A percentile compares a stretch with the other conserved stretches of the same genome.
These are phyloP conservation scores for Coemansia brasiliensis DNA, from an alignment of 192 early-diverging fungal genomes.

Conservation along the genomic window DNA sequence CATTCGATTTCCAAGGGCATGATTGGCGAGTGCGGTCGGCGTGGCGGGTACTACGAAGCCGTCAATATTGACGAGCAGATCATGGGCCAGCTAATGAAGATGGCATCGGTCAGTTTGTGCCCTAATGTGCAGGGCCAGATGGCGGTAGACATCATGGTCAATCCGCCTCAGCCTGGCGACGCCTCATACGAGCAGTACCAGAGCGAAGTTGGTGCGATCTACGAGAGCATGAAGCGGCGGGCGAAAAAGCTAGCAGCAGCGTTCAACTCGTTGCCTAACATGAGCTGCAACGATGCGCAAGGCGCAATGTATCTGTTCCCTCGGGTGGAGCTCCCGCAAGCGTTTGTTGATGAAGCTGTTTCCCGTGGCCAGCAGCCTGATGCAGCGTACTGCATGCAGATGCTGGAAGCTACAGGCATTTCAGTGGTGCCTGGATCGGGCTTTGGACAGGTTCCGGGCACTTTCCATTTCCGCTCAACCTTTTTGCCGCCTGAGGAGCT, in stretches of 20 bases:
- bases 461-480: slow-evolving; percentile 94
- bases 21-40: slow-evolving; percentile 96
- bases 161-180: slow-evolving; percentile 82
- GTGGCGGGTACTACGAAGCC: slow-evolving; percentile 98
- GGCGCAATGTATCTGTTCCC: slow-evolving; percentile 99
- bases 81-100: slow-evolving; percentile 88
- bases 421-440: slow-evolving; percentile 94
- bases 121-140: slow-evolving; percentile 95
- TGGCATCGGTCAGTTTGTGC: slow-evolving; percentile 89
- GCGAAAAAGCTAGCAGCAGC: slow-evolving; percentile 70
- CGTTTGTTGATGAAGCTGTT: slow-evolving; percentile 77
- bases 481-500: slow-evolving; percentile 93
- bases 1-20: slow-evolving; percentile 97
- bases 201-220: slow-evolving; percentile 72
- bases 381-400: slow-evolving; percentile 84
- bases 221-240: slow-evolving; percentile 76
- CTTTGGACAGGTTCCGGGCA: slow-evolving; percentile 86
- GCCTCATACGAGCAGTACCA: slow-evolving; percentile 73
- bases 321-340: slow-evolving; percentile 67
- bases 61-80: slow-evolving; percentile 73
- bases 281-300: slow-evolving; percentile 82
- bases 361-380: slow-evolving; percentile 76
- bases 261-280: slow-evolving; percentile 82
- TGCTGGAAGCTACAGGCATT: slow-evolving; percentile 93
- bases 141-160: slow-evolving; percentile 91